Evolutionary conservation across 768 basidiomycete genomes (phyloP), one percentile per base, ranked within the genome.

Genomic region (Termitomyces titanicus): DNA sequence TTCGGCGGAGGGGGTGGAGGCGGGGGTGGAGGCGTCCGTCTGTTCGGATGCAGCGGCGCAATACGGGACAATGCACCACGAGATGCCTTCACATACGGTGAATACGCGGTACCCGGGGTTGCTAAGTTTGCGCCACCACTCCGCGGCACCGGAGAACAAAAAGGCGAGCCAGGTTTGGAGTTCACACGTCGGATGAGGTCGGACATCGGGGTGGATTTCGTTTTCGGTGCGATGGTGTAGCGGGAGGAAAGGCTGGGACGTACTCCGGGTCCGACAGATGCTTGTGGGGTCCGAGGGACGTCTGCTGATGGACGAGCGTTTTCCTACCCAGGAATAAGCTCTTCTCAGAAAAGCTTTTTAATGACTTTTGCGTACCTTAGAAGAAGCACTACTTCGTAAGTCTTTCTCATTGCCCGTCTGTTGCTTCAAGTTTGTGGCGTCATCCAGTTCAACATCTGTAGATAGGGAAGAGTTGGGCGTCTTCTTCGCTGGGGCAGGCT

Each of bases 141-240:
- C 54, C 68, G 58, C 15, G 63, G 44, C 31, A 65, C 65, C 2
- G 75, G 66, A 17, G 68, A 62, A 31, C 73, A 63, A 64, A 82
- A 84, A 0, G 85, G 86, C 10, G 88, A 86, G 51, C 74, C 80
- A 15, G 86, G 84, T 55, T 80, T 75, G 1, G 86, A 83, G 64
- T 84, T 85, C 29, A 83, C 88, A 52, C 83, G 84, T 46, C 82
- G 80, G 58, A 91, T 88, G 58, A 90, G 80, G 66, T 90, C 89
- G 47, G 83, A 79, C 85, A 92, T 87, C 4, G 86, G 80, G 3
- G 83, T 81, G 22, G 76, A 68, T 60, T 77, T 84, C 3, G 67
- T 70, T 49, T 73, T 72, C 3, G 80, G 72, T n/a, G 78, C 79
- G 56, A 82, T 74, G 45, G 79, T 76, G 57, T 80, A 77, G 7